These are phyloP conservation scores for Antitrichia curtipendula DNA, from an alignment of 225 moss, liverwort and hornwort genomes.

Conservation along the genomic window DNA sequence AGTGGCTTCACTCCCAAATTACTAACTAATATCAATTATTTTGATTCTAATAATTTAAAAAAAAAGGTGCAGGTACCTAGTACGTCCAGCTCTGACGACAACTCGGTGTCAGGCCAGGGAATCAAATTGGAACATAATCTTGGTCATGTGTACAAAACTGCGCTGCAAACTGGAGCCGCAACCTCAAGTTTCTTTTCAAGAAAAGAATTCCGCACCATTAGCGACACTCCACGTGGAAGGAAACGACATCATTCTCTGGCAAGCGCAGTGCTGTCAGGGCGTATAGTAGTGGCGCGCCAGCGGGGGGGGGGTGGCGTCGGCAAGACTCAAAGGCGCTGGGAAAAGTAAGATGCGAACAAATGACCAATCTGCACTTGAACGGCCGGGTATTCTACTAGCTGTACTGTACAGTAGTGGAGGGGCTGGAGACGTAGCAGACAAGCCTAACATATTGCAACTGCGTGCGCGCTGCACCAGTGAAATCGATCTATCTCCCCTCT, in stretches of 20 bases:
- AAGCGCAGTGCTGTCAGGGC: not conserved
- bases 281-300: not conserved
- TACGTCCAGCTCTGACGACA: not conserved
- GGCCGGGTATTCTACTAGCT: not conserved
- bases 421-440: not conserved
- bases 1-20: not conserved
- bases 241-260: not conserved
- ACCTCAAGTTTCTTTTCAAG: not conserved
- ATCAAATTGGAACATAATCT: slow-evolving; percentile 2
- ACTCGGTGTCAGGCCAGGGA: not conserved
- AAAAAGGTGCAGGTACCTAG: too few relatives aligned
- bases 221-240: not conserved
- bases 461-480: not conserved
- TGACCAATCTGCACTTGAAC: not conserved
- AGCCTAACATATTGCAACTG: not conserved
- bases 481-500: not conserved
- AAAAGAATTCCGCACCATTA: not conserved
- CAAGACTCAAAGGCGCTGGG: not conserved
- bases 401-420: not conserved
- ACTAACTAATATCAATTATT: not conserved
- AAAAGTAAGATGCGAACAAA: not conserved
- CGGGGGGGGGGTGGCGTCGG: not conserved
- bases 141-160: not conserved
- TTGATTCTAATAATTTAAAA: not conserved
- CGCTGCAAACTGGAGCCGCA: slow-evolving; percentile 5